phyloP scores from a whole-genome alignment of 1,284 basidiomycete genomes.

The Exsudoporus floridanus region DNA sequence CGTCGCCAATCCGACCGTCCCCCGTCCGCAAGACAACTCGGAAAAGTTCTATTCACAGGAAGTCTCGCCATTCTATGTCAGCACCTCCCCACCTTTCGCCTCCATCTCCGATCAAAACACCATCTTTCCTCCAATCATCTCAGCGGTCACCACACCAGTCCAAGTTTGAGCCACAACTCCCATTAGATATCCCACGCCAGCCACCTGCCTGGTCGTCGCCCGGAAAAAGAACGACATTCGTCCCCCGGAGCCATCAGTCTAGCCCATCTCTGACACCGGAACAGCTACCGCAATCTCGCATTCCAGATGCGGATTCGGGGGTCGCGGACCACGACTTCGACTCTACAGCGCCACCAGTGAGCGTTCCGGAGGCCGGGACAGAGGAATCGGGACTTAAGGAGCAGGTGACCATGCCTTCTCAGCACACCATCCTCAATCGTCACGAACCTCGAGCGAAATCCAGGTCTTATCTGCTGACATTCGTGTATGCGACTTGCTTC shows the following conservation, averaged over 20 bases:
- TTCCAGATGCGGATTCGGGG: constrained; percentile 13
- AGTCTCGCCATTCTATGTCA: constrained; percentile 66
- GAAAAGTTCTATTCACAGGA: constrained; percentile 48
- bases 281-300: constrained; percentile 9
- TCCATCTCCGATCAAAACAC: constrained; percentile 39
- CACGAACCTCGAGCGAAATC: constrained; percentile 16
- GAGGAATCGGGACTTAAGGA: constrained; percentile 11
- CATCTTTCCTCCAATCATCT: constrained; percentile 9
- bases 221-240: constrained; percentile 15
- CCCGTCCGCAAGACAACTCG: constrained; percentile 53
- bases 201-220: constrained; percentile 17
- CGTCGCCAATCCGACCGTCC: constrained; percentile 66
- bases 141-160: constrained; percentile 42
- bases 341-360: constrained; percentile 19
- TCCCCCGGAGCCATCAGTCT: constrained; percentile 16
- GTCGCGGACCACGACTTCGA: constrained; percentile 18
- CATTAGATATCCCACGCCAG: constrained; percentile 36
- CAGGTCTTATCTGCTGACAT: constrained; percentile 33
- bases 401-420: constrained; percentile 36
- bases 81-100: constrained; percentile 62
- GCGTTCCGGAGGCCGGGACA: constrained; percentile 16
- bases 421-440: constrained; percentile 32
- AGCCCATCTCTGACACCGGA: constrained; percentile 7
- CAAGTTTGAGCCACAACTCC: constrained; percentile 59
- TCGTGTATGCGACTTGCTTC: constrained; percentile 42